Base-by-base conservation (phyloP, 1,139 yeast genomes). In the Saccharomycopsis phalli region DNA sequence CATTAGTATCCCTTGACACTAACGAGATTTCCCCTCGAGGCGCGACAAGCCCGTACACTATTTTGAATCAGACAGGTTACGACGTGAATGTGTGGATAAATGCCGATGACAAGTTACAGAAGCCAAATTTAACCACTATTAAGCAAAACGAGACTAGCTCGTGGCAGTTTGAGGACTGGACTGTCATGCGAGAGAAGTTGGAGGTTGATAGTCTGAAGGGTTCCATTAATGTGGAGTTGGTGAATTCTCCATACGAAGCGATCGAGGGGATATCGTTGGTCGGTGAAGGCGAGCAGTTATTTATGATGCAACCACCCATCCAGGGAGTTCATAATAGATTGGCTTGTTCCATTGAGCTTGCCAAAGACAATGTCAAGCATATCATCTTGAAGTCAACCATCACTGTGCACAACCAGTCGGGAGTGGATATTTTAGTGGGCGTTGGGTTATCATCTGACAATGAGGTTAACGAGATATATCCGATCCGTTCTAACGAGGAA, bases 91-190 rank as follows among this genome's bases (percentile, higher is more conserved):
- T 91, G 1, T 88, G 96, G 96, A 68, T 74, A 16, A 81, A 81
- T 42, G 54, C 61, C 4, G 56, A 53, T 4, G 53, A 53, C 16
- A 50, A 53, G 2, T 55, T 56, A 5, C n/a, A 13, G n/a, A 27
- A 30, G 20, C 45, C 50, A 34, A 54, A 52, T 20, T 44, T 59
- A 30, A 63, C 68, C 0, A 44, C 55, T 0, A 58, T 87, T 19
- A 63, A 63, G 36, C 69, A 77, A 34, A 71, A 73, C 3, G 71
- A 70, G 4, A 61, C 62, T 5, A 60, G 74, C 8, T 81, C 88
- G 1, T 93, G 97, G 97, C 78, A 91, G 33, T 93, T 93, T 63
- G 94, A 88, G 53, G 95, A 91, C 54, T 91, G 97, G 96, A 70
- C 83, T 48, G 71, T 70, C 26, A 74, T 87, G 17, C 77, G 98